Evolutionary conservation across 345 rosid genomes (phyloP), one percentile per base, ranked within the genome.

Genomic region (Excoecaria agallocha): DNA sequence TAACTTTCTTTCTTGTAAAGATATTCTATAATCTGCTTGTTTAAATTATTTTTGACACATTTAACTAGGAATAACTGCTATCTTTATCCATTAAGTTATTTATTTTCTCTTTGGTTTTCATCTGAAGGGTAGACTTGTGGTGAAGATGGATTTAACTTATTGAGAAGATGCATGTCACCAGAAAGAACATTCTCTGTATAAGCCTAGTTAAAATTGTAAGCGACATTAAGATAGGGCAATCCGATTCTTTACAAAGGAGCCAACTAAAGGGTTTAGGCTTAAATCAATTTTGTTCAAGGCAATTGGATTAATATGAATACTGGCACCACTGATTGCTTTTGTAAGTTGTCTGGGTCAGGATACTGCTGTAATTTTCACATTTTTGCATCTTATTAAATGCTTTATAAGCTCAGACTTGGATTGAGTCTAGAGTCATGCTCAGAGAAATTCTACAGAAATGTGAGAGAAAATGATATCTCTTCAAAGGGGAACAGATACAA

Each of bases 221-320:
- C 41, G 46, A 46, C 57, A 57, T 24, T 5, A 24, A 30, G 72
- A 74, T 56, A 11, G 61, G 24, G 43, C 20, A 35, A 22, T n/a
- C 17, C 49, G 60, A 63, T 43, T 39, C n/a, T 45, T 15, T 46
- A 15, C 22, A 46, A 52, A 35, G 57, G 16, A 38, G 55, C 55
- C 46, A 65, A 56, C n/a, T 63, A 37, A 17, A n/a, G 22, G 13
- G 11, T 10, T 15, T 50, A 6, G 69, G 25, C 69, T 45, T 37
- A 60, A 20, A 22, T 59, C 72, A 30, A 51, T 56, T 77, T 70
- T 77, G 69, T 64, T 69, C 9, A 30, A 64, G 71, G 69, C 48
- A 30, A 45, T 24, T 35, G 3, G n/a, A 20, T 30, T 1, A 0
- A 30, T 30, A 30, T 30, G 30, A 30, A 30, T 30, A 1, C 46